Evolutionary conservation across 208 protist genomes (phyloP).

Genomic region (Borovskyia barvae): DNA sequence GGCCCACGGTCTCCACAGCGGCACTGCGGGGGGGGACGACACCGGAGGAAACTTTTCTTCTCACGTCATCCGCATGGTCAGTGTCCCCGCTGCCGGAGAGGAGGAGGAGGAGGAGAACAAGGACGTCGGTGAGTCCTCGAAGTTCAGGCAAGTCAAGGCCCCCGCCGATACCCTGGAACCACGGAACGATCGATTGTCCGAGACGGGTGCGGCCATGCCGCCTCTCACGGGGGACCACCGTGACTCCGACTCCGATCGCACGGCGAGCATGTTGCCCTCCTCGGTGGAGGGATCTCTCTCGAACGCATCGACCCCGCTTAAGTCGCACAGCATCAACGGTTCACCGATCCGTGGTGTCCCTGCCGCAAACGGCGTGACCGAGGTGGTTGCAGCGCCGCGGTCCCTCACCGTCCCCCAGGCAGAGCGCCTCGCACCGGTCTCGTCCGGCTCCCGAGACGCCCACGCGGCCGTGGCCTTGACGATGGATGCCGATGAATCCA

Average conservation of each 20-base stretch:
- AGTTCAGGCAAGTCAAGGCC: too few relatives aligned
- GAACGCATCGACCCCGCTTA: constrained; percentile 22
- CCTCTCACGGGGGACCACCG: neutral
- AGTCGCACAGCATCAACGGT: constrained; percentile 3
- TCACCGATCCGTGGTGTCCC: neutral
- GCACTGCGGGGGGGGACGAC: too few relatives aligned
- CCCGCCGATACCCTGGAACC: too few relatives aligned
- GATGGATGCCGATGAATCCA: constrained; percentile 42
- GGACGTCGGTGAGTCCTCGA: too few relatives aligned
- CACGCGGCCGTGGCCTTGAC: neutral
- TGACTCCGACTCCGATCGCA: constrained; percentile 42
- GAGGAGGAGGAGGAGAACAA: too few relatives aligned
- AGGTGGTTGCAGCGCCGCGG: neutral
- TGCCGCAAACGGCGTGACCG: neutral
- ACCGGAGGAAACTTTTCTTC: too few relatives aligned
- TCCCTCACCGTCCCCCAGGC: neutral
- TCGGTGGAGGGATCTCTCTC: constrained; percentile 26
- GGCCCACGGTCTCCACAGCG: too few relatives aligned
- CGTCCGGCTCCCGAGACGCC: constrained; percentile 1
- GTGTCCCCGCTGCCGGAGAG: constrained; percentile 3
- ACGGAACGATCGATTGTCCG: too few relatives aligned
- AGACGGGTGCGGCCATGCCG: constrained; percentile 1
- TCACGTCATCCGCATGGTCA: constrained; percentile 16
- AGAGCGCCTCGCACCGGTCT: neutral
- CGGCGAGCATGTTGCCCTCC: constrained; percentile 32